Evolutionary conservation across 106 monocot genomes (phyloP), one percentile per base, ranked within the genome.

Genomic region (Allium fistulosum): DNA sequence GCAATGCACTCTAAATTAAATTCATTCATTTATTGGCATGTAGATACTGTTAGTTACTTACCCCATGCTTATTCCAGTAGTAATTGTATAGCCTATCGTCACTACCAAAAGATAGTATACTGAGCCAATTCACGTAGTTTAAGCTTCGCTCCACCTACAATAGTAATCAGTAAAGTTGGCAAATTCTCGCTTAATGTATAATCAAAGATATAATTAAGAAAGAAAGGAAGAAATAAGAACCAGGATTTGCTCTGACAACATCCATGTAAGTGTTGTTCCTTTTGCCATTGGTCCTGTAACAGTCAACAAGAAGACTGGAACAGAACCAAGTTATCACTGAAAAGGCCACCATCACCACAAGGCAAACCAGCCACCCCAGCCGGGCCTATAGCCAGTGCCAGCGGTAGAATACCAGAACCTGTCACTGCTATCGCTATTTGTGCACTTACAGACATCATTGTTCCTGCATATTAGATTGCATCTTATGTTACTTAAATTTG

Each of bases 21-120:
- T 1, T 28, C 28, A 28, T 28, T 28, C 28, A 28, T 28, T 28
- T 28, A 28, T 28, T 1, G 3, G 28, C 28, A 28, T 3, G 3
- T 28, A 28, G 28, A 28, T 28, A 28, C 28, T n/a, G n/a, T 13
- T 15, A 9, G 0, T 59, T 45, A 9, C 77, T 61, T 65, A 94
- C 94, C 77, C 94, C 94, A 94, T 90, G 81, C 94, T 94, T 48
- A 88, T 95, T 49, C 88, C 83, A 17, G 85, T 83, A 17, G 94
- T 95, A 69, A 95, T 88, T 7, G 88, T 88, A 74, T 88, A 95
- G 18, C 91, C 91, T 28, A 91, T 78, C 22, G 79, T 78, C 5
- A 85, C 88, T 9, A 90, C 91, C 0, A 95, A 73, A 2, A 95
- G 85, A 74, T 91, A 65, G 71, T 58, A 72, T 95, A 95, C 65